Conservation (phyloP, 2,329 filamentous ascomycete species). For the Pseudogymnoascus sp. region DNA sequence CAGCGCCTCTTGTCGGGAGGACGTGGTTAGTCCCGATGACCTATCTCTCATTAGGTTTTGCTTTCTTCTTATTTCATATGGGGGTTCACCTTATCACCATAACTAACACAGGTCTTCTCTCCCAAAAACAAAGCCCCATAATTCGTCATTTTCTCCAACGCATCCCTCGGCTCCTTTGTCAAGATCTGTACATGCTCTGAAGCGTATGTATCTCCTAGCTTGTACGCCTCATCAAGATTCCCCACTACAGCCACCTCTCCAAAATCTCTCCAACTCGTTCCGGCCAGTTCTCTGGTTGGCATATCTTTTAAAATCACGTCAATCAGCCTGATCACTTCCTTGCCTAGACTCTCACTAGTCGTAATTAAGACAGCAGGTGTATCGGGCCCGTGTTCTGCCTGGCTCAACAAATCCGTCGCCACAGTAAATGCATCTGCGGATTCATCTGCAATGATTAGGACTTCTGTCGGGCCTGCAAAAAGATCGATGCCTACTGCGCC, state of each 20-base stretch:
- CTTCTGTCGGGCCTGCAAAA: conserved; percentile 44
- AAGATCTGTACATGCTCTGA: conserved; percentile 44
- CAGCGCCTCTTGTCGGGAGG: conserved; percentile 39
- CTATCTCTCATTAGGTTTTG: conserved; percentile 21
- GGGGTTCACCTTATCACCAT: conserved; percentile 40
- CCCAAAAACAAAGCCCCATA: conserved; percentile 44
- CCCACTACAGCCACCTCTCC: conserved; percentile 39
- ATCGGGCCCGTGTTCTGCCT: conserved; percentile 45
- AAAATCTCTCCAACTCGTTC: conserved; percentile 36
- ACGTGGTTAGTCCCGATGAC: conserved; percentile 48
- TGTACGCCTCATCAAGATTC: conserved; percentile 34
- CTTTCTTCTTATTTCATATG: background rate
- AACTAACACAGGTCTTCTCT: conserved; percentile 43
- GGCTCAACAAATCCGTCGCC: conserved; percentile 39
- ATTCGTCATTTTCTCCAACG: conserved; percentile 41
- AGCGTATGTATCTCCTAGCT: conserved; percentile 39
- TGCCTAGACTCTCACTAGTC: conserved; percentile 33
- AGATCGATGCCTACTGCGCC: conserved; percentile 46
- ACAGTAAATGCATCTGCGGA: conserved; percentile 36
- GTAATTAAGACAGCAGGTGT: conserved; percentile 43
- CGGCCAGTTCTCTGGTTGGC: conserved; percentile 35
- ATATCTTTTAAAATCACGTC: conserved; percentile 32
- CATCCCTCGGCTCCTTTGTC: conserved; percentile 37
- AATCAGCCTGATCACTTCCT: conserved; percentile 31
- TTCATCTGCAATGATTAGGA: conserved; percentile 41